Base-by-base conservation (phyloP, 345 rosid genomes). In the Acer campestre region DNA sequence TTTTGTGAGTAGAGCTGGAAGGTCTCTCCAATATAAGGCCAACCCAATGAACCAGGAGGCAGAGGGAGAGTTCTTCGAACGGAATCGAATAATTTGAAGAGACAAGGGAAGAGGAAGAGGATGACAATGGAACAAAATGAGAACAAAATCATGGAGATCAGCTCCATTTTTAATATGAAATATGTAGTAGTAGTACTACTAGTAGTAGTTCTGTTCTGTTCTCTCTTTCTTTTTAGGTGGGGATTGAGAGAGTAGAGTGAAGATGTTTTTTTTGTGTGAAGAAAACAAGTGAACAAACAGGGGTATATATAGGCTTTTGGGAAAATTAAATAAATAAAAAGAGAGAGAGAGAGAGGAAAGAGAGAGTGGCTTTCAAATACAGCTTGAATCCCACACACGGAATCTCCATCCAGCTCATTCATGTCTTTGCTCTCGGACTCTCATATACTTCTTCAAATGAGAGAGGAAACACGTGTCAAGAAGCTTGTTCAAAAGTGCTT, bases 31-130 rank as follows among this genome's bases (percentile, higher is more conserved):
- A 94, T 78, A 75, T 89, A 92, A 61, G 98, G 97, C 89, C 89
- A 94, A 42, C 98, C 98, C 81, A 92, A 18, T 42, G 97, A 75
- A 70, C 98, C 98, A 1, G 97, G 98, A 5, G 98, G 98, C 31
- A 94, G 94, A 49, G 95, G 94, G 17, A 88, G 84, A 9, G 51
- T 79, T 55, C 76, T 80, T 18, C 75, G 65, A 48, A 16, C 76
- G 4, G 82, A 59, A 40, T 40, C 22, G 23, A 81, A 44, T 70
- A 72, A 74, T 2, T 86, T 87, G 74, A 75, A 68, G 53, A 89
- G 48, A 58, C 29, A 78, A 18, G 48, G 76, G 80, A 89, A 67
- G 77, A 80, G 76, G 53, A 74, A 79, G 40, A 85, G 7, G 70
- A 89, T 71, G 63, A 82, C 1, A 74, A 68, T 8, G 68, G 84